A percentile compares a stretch with the other conserved stretches of the same genome.
Conservation (phyloP, 306 rosid species). For the Pachyrhizus erosus region DNA sequence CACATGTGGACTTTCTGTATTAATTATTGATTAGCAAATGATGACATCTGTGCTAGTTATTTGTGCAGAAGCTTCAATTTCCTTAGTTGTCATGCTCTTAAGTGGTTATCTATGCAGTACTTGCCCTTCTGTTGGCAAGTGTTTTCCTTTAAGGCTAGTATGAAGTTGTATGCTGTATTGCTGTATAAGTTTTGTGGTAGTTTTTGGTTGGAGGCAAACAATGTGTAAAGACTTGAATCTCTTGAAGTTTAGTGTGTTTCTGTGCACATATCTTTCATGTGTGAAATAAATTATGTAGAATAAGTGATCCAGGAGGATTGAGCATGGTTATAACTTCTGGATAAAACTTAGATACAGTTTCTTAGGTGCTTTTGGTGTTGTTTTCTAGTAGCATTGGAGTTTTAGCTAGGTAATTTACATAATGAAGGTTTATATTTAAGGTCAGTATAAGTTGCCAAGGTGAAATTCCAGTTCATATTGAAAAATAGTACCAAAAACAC, state of each 20-base stretch:
- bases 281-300: neutral
- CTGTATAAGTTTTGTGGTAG: slow-evolving; percentile 20
- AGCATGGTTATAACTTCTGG: neutral
- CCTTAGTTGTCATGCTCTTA: neutral
- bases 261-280: neutral
- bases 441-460: neutral
- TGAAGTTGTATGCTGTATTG: slow-evolving; percentile 7
- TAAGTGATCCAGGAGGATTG: slow-evolving; percentile 10
- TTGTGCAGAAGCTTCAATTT: neutral
- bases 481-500: neutral
- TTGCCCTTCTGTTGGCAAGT: neutral
- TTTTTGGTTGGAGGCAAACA: neutral
- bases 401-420: neutral
- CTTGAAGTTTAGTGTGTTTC: neutral
- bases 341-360: neutral
- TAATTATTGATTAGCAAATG: slow-evolving; percentile 1
- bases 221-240: neutral
- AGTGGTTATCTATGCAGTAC: neutral
- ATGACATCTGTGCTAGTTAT: neutral
- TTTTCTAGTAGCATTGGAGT: neutral
- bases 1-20: neutral
- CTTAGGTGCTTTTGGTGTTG: neutral
- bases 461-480: neutral
- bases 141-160: neutral
- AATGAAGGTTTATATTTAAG: neutral